A percentile compares a stretch with the other conserved stretches of the same genome.
Conservation (phyloP, 116 monocot genomes). For the Dioscorea cayenensis region DNA sequence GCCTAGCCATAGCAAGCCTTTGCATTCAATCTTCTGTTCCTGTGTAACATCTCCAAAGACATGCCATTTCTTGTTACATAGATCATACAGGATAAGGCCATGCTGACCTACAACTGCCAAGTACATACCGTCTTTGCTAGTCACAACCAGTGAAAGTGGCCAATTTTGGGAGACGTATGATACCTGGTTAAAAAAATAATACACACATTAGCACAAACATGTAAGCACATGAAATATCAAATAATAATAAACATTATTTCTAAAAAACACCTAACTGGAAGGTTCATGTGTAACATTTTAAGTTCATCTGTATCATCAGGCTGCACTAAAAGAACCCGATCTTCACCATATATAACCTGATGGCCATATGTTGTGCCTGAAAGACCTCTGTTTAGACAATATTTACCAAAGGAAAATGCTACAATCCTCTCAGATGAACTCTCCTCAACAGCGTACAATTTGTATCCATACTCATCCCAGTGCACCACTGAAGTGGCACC, state of each 20-base stretch:
- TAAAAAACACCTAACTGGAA: constrained; percentile 86
- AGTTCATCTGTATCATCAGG: constrained; percentile 85
- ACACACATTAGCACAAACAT: constrained; percentile 3
- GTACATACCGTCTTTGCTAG: constrained; percentile 93
- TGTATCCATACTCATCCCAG: constrained; percentile 98
- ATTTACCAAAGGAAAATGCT: constrained; percentile 96
- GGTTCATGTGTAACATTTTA: constrained; percentile 84
- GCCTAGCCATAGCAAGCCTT: constrained; percentile 94
- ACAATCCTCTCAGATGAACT: constrained; percentile 63
- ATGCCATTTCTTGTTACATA: constrained; percentile 87
- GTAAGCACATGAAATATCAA: neutral
- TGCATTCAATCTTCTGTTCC: constrained; percentile 94
- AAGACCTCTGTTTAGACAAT: constrained; percentile 83
- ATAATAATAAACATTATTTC: constrained; percentile 15
- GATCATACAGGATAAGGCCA: constrained; percentile 91
- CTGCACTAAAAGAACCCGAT: constrained; percentile 87
- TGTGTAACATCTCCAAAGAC: constrained; percentile 97
- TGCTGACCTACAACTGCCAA: constrained; percentile 88
- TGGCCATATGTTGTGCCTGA: constrained; percentile 80
- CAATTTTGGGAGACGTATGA: constrained; percentile 98
- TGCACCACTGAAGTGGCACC: constrained; percentile 73
- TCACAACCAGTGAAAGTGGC: constrained; percentile 86
- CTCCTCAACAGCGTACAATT: constrained; percentile 88
- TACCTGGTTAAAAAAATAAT: constrained; percentile 46
- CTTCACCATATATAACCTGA: constrained; percentile 94